Evolutionary conservation across 768 basidiomycete genomes (phyloP).

Genomic region (Holtermanniella nyarrowii): DNA sequence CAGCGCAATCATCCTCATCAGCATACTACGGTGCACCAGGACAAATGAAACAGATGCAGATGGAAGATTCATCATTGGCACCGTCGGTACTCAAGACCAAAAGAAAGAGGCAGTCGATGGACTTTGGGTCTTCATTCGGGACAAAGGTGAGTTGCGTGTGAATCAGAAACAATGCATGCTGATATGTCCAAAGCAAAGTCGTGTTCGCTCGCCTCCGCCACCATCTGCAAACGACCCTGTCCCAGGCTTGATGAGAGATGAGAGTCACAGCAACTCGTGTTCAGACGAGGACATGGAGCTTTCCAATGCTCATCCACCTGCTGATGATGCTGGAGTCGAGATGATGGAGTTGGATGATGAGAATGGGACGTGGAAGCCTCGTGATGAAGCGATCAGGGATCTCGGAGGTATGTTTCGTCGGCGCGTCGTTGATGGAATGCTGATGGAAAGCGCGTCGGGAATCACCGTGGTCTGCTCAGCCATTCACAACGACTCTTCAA

Average conservation of each 20-base stretch:
- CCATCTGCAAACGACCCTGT: too few relatives aligned
- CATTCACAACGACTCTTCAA: conserved; percentile 27
- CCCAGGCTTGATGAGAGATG: too few relatives aligned
- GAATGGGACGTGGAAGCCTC: neutral
- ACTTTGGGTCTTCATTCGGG: neutral
- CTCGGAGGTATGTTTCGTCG: neutral
- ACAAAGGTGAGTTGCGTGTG: neutral
- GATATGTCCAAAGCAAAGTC: neutral
- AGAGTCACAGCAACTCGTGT: too few relatives aligned
- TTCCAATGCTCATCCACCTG: too few relatives aligned
- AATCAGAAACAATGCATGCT: neutral
- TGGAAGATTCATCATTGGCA: too few relatives aligned
- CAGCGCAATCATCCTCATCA: neutral
- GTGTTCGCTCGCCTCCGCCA: neutral
- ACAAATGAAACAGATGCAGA: too few relatives aligned
- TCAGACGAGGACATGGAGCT: too few relatives aligned
- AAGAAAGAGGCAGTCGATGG: neutral
- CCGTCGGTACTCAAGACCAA: too few relatives aligned
- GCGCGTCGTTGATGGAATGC: neutral
- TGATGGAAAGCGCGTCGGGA: neutral
- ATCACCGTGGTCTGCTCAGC: conserved; percentile 15
- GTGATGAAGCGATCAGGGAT: neutral
- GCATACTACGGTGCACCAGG: too few relatives aligned
- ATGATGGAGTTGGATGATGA: neutral
- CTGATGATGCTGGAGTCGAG: neutral